Base-by-base conservation (phyloP, 805 yeast species). In the Ogataea corticis region DNA sequence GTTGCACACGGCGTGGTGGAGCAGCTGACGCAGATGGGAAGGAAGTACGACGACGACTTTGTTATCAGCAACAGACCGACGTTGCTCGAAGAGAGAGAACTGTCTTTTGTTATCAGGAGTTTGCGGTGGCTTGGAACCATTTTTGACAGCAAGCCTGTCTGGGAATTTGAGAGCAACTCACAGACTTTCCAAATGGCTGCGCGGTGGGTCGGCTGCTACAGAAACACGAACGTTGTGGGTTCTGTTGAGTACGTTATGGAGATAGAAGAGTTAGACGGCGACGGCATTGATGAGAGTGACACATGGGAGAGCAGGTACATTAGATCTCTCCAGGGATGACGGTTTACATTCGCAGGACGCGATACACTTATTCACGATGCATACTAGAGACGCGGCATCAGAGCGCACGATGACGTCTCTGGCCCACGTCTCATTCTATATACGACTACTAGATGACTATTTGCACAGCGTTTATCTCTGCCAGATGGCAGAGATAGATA, bases 181-280 rank as follows among this genome's bases (percentile, higher is more conserved):
- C 21, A 37, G 2, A 18, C 49, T 14, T 58, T 57, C 43, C 45
- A 44, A 17, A 43, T 44, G 21, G 53, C 61, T 10, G 54, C 53
- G 23, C 17, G 32, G 29, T 37, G 41, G 41, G 39, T 58, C 10
- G 62, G 62, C 1, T 38, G 44, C 33, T 52, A 31, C 33, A n/a
- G 30, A 16, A 41, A 34, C 33, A 33, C 37, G 14, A 28, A 30
- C 30, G 42, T 19, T 2, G 49, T 35, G 11, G 44, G 41, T n/a
- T 31, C 33, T 13, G 29, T 21, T 15, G 41, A 41, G 36, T 19
- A 16, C 13, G 33, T 28, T 11, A 18, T 37, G 28, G 38, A 38
- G 4, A 13, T 14, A 31, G 33, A 31, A 6, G 10, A 36, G 18
- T n/a, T n/a, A n/a, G n/a, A n/a, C n/a, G 14, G 18, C 15, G 29